Evolutionary conservation across 2,329 filamentous ascomycete species (phyloP).

Genomic region (Dactylellina drechsleri): DNA sequence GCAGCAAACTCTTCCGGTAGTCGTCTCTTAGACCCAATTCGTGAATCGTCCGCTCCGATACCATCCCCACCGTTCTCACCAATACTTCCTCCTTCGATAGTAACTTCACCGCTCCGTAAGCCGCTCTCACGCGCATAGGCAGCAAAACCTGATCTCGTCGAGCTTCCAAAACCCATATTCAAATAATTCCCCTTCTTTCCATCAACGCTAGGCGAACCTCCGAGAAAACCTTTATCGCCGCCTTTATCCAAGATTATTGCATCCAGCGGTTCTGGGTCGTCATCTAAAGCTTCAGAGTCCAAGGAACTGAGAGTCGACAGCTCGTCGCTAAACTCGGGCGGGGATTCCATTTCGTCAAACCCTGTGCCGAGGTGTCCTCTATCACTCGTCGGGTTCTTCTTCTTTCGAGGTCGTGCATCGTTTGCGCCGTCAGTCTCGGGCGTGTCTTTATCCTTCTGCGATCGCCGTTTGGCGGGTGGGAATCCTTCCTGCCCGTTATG

Average conservation of each 20-base stretch:
- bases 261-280: slow-evolving; percentile 33
- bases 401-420: slow-evolving; percentile 27
- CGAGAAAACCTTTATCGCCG: slow-evolving; percentile 31
- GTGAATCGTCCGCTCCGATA: slow-evolving; percentile 29
- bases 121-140: slow-evolving; percentile 29
- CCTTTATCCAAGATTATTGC: slow-evolving; percentile 26
- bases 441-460: slow-evolving; percentile 47
- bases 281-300: slow-evolving; percentile 42
- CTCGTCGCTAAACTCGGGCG: slow-evolving; percentile 41
- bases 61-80: slow-evolving; percentile 19
- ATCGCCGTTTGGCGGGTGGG: slow-evolving; percentile 46
- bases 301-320: slow-evolving; percentile 45
- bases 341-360: slow-evolving; percentile 38
- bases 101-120: slow-evolving; percentile 14
- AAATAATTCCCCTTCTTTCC: slow-evolving; percentile 39
- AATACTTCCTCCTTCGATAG: slow-evolving; percentile 8
- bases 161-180: slow-evolving; percentile 34
- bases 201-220: slow-evolving; percentile 1
- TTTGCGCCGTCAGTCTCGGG: slow-evolving; percentile 36
- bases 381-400: slow-evolving; percentile 33
- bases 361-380: not conserved
- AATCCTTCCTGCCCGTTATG: slow-evolving; percentile 53
- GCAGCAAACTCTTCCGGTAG: slow-evolving; percentile 50
- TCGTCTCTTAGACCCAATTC: slow-evolving; percentile 48
- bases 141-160: slow-evolving; percentile 17